Conservation (phyloP, 1,284 basidiomycete species). For the Moesziomyces parantarcticus region DNA sequence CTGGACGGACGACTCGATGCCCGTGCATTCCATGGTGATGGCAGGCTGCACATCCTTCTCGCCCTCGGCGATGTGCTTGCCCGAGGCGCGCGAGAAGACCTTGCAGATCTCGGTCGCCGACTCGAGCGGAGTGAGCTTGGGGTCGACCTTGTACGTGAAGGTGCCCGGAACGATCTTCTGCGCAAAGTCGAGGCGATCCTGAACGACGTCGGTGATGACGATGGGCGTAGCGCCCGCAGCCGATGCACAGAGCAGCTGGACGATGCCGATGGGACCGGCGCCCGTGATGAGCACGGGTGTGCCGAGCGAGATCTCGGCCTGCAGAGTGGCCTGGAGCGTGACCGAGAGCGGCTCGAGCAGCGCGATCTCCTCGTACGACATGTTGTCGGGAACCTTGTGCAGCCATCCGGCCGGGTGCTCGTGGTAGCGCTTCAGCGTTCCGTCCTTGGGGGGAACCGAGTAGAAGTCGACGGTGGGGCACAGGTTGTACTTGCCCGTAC, state of each 20-base stretch:
- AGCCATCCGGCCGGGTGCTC: constrained; percentile 72
- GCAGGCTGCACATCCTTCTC: constrained; percentile 47
- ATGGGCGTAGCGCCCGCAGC: constrained; percentile 73
- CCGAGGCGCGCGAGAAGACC: constrained; percentile 51
- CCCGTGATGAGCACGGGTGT: constrained; percentile 50
- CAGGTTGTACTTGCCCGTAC: constrained; percentile 72
- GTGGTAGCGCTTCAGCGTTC: constrained; percentile 69
- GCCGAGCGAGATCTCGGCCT: constrained; percentile 70
- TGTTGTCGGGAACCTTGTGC: constrained; percentile 70
- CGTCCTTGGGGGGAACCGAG: constrained; percentile 64
- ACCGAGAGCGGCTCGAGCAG: constrained; percentile 72
- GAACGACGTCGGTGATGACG: constrained; percentile 72
- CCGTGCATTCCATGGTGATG: constrained; percentile 79
- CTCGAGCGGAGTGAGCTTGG: constrained; percentile 29
- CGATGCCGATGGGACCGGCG: constrained; percentile 71
- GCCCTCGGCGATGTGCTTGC: constrained; percentile 38
- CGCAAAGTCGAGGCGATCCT: constrained; percentile 71
- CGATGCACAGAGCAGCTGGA: constrained; percentile 71
- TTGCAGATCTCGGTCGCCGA: constrained; percentile 53
- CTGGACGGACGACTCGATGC: constrained; percentile 86
- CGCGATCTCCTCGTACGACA: constrained; percentile 71
- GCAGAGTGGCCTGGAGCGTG: constrained; percentile 72
- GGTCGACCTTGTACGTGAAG: constrained; percentile 64
- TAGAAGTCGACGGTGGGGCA: constrained; percentile 68
- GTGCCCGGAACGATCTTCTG: constrained; percentile 71